phyloP scores from a whole-genome alignment of 2,329 filamentous ascomycete species.

The Colletotrichum melonis region DNA sequence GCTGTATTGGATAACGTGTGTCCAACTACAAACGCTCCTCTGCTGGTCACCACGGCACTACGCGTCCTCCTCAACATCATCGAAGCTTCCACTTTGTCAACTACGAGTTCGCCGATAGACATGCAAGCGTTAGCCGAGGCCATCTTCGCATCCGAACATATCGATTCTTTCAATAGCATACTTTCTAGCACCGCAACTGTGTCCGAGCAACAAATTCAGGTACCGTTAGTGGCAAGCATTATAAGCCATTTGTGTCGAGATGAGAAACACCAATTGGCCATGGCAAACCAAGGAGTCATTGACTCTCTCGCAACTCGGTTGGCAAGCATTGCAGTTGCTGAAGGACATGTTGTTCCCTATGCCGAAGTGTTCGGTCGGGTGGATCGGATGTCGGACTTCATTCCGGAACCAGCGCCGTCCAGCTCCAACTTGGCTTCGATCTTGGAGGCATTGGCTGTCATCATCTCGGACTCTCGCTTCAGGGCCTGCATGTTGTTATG shows the following conservation, averaged over 20 bases:
- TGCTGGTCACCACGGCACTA: constrained; percentile 79
- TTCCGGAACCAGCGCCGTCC: constrained; percentile 71
- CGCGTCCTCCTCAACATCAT: constrained; percentile 79
- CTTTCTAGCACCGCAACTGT: constrained; percentile 68
- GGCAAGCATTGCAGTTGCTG: constrained; percentile 75
- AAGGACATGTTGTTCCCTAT: constrained; percentile 76
- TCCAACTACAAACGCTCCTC: constrained; percentile 70
- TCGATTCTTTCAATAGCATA: constrained; percentile 60
- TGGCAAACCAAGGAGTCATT: constrained; percentile 79
- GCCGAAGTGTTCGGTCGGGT: constrained; percentile 66
- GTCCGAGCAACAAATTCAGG: constrained; percentile 68
- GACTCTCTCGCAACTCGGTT: constrained; percentile 82
- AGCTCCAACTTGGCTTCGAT: constrained; percentile 74
- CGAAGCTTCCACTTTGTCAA: constrained; percentile 70
- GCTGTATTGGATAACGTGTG: constrained; percentile 79
- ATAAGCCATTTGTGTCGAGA: constrained; percentile 72
- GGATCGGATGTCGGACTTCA: constrained; percentile 65
- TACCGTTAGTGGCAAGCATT: constrained; percentile 68
- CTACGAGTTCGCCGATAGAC: constrained; percentile 60
- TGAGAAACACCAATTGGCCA: constrained; percentile 75
- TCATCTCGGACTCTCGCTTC: constrained; percentile 83
- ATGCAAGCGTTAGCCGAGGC: constrained; percentile 67
- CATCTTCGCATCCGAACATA: constrained; percentile 62
- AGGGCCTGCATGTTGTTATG: constrained; percentile 78
- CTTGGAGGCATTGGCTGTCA: constrained; percentile 80